Evolutionary conservation across 345 rosid genomes (phyloP), one percentile per base, ranked within the genome.

Genomic region (Leavenworthia alabamica): DNA sequence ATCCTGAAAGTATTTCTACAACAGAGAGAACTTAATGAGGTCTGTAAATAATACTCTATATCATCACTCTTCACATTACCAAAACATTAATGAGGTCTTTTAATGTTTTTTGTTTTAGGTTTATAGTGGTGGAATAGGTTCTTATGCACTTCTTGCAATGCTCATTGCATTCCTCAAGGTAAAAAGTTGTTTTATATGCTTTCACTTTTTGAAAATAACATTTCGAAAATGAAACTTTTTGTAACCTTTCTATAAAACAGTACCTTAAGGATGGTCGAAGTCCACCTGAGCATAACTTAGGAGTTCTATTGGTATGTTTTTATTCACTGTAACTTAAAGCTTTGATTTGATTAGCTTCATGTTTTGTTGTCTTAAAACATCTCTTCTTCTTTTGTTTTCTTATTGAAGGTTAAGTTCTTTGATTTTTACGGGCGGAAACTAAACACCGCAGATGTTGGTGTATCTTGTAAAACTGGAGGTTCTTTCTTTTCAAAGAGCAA

Each of bases 21-120:
- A 63, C 98, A 92, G 69, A 89, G 98, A 74, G 96, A 82, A 50
- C 83, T 86, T 41, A 92, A 92, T 64, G 98, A 92, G 95, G 98
- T 92, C n/a, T 70, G 68, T 45, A 56, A 5, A 44, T 28, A 20
- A 39, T 33, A 41, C 8, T 51, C 36, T 62, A 13, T 42, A 24
- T 16, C 59, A 3, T 35, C 50, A 3, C 2, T 7, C 27, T 56
- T 53, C 63, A 6, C 36, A 8, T 29, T 32, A 17, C 50, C 1
- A 29, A 49, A 59, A 43, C n/a, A n/a, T n/a, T 20, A 1, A 3
- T 14, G 10, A n/a, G n/a, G n/a, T 48, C 20, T 17, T n/a, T 43
- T 19, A n/a, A 36, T 64, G 31, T 55, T 47, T 40, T 26, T 48
- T n/a, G n/a, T 28, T 77, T 77, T 75, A 92, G 98, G 98, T 89